Evolutionary conservation across 805 yeast species (phyloP).

Genomic region (Henningerozyma blattae): DNA sequence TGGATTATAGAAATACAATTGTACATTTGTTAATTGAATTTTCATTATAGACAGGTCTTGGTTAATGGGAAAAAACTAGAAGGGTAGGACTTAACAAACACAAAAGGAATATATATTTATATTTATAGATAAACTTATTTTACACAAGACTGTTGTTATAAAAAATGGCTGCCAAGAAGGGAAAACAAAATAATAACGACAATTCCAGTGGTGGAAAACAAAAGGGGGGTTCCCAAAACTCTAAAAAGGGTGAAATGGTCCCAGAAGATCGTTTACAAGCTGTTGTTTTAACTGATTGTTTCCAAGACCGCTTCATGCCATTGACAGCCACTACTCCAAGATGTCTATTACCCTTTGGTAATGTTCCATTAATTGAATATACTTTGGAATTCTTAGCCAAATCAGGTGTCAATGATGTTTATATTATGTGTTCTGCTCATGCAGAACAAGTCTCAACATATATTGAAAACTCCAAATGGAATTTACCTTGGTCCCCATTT

Average conservation of each 20-base stretch:
- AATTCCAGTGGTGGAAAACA: slow-evolving; percentile 3
- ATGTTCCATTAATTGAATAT: slow-evolving; percentile 87
- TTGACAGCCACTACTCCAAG: slow-evolving; percentile 76
- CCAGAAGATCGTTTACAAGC: slow-evolving; percentile 81
- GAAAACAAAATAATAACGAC: slow-evolving; percentile 22
- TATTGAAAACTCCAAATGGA: slow-evolving; percentile 66
- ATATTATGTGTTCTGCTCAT: slow-evolving; percentile 79
- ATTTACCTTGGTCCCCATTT: slow-evolving; percentile 62
- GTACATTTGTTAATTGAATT: no score
- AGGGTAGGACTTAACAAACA: no score
- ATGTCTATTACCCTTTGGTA: slow-evolving; percentile 84
- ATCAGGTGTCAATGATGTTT: slow-evolving; percentile 84
- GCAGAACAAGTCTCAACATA: slow-evolving; percentile 80
- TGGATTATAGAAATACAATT: no score
- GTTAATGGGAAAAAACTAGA: no score
- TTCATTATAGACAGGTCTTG: no score
- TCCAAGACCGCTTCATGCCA: slow-evolving; percentile 87
- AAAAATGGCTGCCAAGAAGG: slow-evolving; percentile 20
- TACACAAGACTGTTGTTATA: no score
- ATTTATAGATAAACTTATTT: no score
- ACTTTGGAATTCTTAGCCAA: slow-evolving; percentile 88
- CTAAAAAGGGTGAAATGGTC: slow-evolving; percentile 42
- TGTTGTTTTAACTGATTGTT: slow-evolving; percentile 87
- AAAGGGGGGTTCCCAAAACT: no score
- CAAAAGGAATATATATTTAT: no score